Evolutionary conservation across 139 green algal species (phyloP).

Genomic region (Medakamo hakoo): DNA sequence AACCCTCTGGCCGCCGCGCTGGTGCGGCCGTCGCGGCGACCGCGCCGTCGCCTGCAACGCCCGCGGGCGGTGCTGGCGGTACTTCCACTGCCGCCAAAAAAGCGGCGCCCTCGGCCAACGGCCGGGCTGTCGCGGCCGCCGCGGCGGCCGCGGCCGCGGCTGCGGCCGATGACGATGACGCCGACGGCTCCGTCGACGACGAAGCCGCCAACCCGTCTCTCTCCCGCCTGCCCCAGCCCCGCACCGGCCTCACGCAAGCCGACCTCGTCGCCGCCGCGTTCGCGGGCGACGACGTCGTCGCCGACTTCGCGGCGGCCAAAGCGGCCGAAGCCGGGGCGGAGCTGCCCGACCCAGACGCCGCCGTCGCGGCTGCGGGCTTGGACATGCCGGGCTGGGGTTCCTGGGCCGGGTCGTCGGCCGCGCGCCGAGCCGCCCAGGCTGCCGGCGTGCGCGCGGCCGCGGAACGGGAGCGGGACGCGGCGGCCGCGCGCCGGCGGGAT

Average conservation of each 20-base stretch:
- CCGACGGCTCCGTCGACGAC: conserved; percentile 2
- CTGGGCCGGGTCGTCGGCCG: conserved; percentile 32
- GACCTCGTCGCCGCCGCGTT: conserved; percentile 50
- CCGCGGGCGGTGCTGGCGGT: no score
- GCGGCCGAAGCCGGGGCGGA: conserved; percentile 59
- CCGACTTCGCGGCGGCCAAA: conserved; percentile 80
- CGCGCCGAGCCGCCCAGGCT: no score
- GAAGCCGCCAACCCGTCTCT: no score
- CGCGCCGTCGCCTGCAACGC: no score
- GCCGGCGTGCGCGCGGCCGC: not conserved
- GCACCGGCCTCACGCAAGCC: conserved; percentile 18
- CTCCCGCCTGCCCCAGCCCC: not conserved
- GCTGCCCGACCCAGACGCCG: conserved; percentile 31
- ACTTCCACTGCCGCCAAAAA: no score
- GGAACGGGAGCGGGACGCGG: conserved; percentile 26
- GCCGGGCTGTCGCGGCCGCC: conserved; percentile 2
- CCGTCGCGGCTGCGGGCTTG: conserved; percentile 25
- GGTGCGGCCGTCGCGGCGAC: no score
- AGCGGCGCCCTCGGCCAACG: no score
- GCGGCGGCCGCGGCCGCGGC: conserved; percentile 1
- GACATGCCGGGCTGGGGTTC: conserved; percentile 80
- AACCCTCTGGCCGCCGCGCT: not conserved
- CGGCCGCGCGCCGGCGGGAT: conserved; percentile 47
- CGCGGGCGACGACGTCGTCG: conserved; percentile 80
- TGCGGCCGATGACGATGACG: not conserved